phyloP scores from a whole-genome alignment of 192 early-diverging fungal genomes.

The Coemansia sp. region DNA sequence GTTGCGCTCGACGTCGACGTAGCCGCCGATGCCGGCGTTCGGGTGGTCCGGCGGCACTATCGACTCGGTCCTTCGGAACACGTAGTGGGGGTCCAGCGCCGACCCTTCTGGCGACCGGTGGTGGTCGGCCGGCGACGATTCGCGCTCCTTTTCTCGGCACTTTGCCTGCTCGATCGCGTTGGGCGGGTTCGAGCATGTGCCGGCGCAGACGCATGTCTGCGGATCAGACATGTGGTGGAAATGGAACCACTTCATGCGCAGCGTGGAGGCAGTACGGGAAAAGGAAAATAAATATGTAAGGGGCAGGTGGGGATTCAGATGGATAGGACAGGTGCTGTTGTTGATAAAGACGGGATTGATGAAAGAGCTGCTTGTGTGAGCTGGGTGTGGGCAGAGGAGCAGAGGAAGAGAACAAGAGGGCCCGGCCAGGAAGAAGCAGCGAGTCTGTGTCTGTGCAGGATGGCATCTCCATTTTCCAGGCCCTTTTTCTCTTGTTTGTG shows the following conservation, averaged over 20 bases:
- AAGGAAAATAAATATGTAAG: background rate
- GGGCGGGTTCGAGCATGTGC: constrained; percentile 10
- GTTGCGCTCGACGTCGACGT: constrained; percentile 10
- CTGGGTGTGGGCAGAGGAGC: too few relatives aligned
- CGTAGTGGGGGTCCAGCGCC: constrained; percentile 3
- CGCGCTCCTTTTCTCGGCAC: background rate
- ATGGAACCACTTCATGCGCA: constrained; percentile 5
- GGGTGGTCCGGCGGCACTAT: constrained; percentile 16
- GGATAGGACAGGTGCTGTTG: too few relatives aligned
- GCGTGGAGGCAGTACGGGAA: background rate
- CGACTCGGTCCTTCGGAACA: background rate
- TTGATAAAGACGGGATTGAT: too few relatives aligned
- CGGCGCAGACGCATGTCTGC: constrained; percentile 29
- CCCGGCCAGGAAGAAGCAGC: too few relatives aligned
- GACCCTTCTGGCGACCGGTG: background rate
- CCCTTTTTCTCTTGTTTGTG: too few relatives aligned
- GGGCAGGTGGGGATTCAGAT: too few relatives aligned
- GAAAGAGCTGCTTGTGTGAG: too few relatives aligned
- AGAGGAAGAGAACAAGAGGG: too few relatives aligned
- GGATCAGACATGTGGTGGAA: constrained; percentile 27
- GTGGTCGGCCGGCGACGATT: background rate
- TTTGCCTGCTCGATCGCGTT: constrained; percentile 21
- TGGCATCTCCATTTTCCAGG: too few relatives aligned
- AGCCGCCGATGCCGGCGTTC: constrained; percentile 35
- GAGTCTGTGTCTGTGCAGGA: too few relatives aligned